phyloP scores from a whole-genome alignment of 2,329 filamentous ascomycete species.

The Nothopassalora personata region DNA sequence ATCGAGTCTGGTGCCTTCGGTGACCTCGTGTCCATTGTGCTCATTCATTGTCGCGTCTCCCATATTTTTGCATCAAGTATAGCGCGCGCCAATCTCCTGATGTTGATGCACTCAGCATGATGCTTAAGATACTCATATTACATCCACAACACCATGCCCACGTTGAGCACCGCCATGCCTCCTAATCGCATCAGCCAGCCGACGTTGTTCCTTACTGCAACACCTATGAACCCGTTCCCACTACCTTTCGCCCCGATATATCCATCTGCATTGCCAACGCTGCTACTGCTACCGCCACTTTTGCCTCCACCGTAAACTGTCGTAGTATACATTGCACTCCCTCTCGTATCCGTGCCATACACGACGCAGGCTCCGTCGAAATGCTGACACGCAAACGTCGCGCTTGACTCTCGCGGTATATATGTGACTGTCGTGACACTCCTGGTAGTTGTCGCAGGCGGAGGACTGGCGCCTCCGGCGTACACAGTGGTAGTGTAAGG shows the following conservation, averaged over 20 bases:
- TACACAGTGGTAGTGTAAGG: conserved; percentile 13
- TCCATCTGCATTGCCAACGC: conserved; percentile 8
- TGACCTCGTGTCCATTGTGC: too few relatives aligned
- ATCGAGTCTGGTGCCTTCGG: background rate
- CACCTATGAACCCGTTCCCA: conserved; percentile 13
- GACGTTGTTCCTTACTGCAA: background rate
- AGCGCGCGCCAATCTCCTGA: too few relatives aligned
- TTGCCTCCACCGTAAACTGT: conserved; percentile 1
- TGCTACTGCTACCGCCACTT: background rate
- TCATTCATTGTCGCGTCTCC: background rate
- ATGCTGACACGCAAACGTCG: conserved; percentile 10
- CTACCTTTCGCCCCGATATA: conserved; percentile 10
- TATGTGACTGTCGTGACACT: conserved; percentile 7
- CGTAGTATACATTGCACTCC: background rate
- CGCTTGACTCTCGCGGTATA: background rate
- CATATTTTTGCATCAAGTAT: too few relatives aligned
- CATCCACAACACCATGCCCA: background rate
- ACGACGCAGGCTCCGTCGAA: conserved; percentile 19
- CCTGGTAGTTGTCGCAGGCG: conserved; percentile 7
- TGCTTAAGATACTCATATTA: background rate
- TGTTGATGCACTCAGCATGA: too few relatives aligned
- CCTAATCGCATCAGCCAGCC: background rate
- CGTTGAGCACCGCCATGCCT: background rate
- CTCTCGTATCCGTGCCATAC: conserved; percentile 9
- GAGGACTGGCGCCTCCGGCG: background rate